Base-by-base conservation (phyloP, 371 early-diverging fungal genomes). In the Lichtheimia corymbifera region DNA sequence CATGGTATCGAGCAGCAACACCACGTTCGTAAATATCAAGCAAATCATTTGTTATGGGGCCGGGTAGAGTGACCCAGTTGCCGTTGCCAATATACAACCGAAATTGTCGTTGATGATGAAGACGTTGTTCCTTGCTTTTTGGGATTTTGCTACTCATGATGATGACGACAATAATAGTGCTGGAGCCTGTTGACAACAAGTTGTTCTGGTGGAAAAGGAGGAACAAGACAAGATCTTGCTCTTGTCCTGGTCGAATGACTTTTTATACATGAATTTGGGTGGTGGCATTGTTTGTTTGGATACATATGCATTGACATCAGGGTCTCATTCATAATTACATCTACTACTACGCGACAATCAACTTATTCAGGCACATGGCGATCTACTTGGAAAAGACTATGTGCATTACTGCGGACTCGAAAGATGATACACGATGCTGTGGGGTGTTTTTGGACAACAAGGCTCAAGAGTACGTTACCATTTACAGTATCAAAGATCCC, bases 51-150 rank as follows among this genome's bases (percentile, higher is more conserved):
- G 78, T 72, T 15, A 68, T 64, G 20, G 72, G 56, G 15, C 47
- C 41, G 44, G 47, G 50, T 15, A 77, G 67, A 20, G 65, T 72
- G 9, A 77, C 61, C 78, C 78, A 77, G 45, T 77, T 77, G 11
- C 78, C 69, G 61, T 77, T 72, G 41, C 78, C 78, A 60, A 66
- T 63, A 59, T 77, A 77, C 6, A 77, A 58, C 47, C 73, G 53
- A 55, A 67, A 76, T 20, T 44, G 56, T 12, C 20, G 6, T 25
- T 35, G 53, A 11, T 53, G 53, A 9, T 20, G 53, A 14, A 27
- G 22, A 18, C 17, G 15, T 4, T 53, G 15, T 5, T 7, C 4
- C 25, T 18, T 50, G 20, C 6, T 17, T 20, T 5, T 50, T 50
- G 50, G 25, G 24, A 5, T 2, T 15, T 49, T 5, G 20, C 2